Evolutionary conservation across 1,284 basidiomycete species (phyloP).

Genomic region (Cutaneotrichosporon cyanovorans): DNA sequence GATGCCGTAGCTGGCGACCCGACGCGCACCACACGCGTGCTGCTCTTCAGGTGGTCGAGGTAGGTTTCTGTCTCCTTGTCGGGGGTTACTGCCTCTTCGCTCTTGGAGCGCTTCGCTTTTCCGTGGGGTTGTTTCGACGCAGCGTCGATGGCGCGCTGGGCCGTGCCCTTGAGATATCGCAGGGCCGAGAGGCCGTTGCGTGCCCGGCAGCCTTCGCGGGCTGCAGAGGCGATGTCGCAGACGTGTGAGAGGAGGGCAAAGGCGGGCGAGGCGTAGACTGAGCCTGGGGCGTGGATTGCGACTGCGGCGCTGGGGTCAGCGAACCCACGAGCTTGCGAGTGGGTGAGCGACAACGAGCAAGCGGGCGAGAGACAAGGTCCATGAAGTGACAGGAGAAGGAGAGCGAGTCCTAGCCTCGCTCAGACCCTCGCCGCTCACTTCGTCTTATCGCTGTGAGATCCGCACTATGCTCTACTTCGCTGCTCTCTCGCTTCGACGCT

Average conservation of each 20-base stretch:
- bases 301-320: slow-evolving; percentile 26
- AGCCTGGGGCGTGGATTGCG: slow-evolving; percentile 38
- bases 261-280: slow-evolving; percentile 40
- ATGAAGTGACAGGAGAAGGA: too few species aligned
- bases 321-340: too few species aligned
- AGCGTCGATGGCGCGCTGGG: slow-evolving; percentile 25
- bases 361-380: too few species aligned
- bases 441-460: too few species aligned
- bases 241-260: slow-evolving; percentile 38
- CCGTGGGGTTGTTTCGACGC: not conserved
- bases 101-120: not conserved
- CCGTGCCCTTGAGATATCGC: slow-evolving; percentile 32
- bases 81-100: not conserved
- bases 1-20: not conserved
- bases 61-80: slow-evolving; percentile 2
- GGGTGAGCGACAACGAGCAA: too few species aligned
- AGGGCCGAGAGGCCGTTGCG: slow-evolving; percentile 40
- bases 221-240: slow-evolving; percentile 39
- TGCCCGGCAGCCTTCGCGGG: slow-evolving; percentile 38
- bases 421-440: too few species aligned
- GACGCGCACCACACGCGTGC: slow-evolving; percentile 1
- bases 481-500: too few species aligned
- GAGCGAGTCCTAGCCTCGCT: too few species aligned
- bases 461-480: too few species aligned
- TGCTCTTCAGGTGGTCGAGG: slow-evolving; percentile 1